Conservation (phyloP, 345 rosid genomes). For the Clarkia xantiana region DNA sequence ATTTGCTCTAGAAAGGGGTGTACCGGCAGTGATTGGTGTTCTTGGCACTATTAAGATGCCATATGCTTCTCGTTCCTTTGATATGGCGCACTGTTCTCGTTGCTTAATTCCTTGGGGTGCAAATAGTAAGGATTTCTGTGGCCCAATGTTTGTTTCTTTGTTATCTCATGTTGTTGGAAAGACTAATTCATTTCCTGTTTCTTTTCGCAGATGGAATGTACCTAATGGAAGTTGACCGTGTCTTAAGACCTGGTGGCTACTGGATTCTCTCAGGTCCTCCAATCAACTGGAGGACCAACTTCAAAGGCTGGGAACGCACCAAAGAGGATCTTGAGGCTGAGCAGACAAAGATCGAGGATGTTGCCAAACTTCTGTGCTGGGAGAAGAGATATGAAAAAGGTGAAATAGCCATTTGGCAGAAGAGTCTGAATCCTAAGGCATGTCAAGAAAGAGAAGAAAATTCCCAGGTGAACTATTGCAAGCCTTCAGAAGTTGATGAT, state of each 20-base stretch:
- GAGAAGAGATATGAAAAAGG: conserved; percentile 82
- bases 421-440: conserved; percentile 46
- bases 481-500: conserved; percentile 55
- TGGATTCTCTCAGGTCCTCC: conserved; percentile 99
- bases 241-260: conserved; percentile 94
- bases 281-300: conserved; percentile 77
- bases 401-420: conserved; percentile 92
- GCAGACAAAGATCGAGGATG: conserved; percentile 74
- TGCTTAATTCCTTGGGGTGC: conserved; percentile 97
- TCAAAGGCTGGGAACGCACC: conserved; percentile 93
- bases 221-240: conserved; percentile 93
- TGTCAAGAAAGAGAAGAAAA: conserved; percentile 54
- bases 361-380: conserved; percentile 90
- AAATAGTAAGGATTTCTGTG: conserved; percentile 45
- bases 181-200: conserved; percentile 2
- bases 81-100: conserved; percentile 98
- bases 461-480: conserved; percentile 56
- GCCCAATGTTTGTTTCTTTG: background rate
- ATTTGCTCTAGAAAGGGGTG: conserved; percentile 97
- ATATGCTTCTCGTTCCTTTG: conserved; percentile 82
- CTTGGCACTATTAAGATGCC: conserved; percentile 88
- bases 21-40: conserved; percentile 97
- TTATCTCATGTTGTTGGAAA: background rate
- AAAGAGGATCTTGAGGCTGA: conserved; percentile 85
- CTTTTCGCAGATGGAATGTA: conserved; percentile 64